These are phyloP conservation scores for Entomortierella beljakovae DNA, from an alignment of 192 early-diverging fungal genomes.

Conservation along the genomic window DNA sequence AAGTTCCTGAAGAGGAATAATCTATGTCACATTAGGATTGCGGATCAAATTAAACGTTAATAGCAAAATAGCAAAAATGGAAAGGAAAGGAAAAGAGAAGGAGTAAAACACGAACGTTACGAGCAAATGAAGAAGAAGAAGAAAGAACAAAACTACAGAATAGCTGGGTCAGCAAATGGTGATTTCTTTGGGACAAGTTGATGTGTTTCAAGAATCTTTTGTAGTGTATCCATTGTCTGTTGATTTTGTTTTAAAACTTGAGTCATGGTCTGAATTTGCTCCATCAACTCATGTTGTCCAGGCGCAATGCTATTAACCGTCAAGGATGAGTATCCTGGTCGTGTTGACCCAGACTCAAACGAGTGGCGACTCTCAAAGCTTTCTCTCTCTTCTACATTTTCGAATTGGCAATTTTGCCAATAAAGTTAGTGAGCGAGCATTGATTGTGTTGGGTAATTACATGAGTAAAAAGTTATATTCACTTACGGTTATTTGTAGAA, in stretches of 20 bases:
- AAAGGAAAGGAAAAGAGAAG: not conserved
- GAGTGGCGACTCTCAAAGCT: conserved; percentile 59
- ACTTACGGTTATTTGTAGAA: conserved; percentile 18
- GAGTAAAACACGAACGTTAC: not conserved
- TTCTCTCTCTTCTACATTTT: conserved; percentile 22
- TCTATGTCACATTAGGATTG: not conserved
- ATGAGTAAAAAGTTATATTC: not conserved
- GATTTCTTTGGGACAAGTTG: conserved; percentile 46
- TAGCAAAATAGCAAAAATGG: not conserved
- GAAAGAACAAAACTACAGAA: conserved; percentile 10
- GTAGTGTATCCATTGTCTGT: conserved; percentile 50
- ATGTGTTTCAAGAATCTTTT: conserved; percentile 48
- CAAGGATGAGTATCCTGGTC: conserved; percentile 50
- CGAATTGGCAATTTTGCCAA: not conserved
- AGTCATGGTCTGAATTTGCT: conserved; percentile 46
- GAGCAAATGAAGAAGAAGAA: not conserved
- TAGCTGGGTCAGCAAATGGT: conserved; percentile 29
- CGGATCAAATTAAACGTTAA: not conserved
- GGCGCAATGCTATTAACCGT: conserved; percentile 12
- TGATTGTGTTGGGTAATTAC: too few relatives aligned
- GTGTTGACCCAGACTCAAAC: conserved; percentile 27
- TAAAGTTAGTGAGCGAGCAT: not conserved
- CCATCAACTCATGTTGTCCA: conserved; percentile 50
- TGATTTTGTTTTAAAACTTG: conserved; percentile 53
- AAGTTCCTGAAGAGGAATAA: conserved; percentile 1